These are phyloP conservation scores for Diaporthe sp. DNA, from an alignment of 2,329 filamentous ascomycete species.

Conservation along the genomic window DNA sequence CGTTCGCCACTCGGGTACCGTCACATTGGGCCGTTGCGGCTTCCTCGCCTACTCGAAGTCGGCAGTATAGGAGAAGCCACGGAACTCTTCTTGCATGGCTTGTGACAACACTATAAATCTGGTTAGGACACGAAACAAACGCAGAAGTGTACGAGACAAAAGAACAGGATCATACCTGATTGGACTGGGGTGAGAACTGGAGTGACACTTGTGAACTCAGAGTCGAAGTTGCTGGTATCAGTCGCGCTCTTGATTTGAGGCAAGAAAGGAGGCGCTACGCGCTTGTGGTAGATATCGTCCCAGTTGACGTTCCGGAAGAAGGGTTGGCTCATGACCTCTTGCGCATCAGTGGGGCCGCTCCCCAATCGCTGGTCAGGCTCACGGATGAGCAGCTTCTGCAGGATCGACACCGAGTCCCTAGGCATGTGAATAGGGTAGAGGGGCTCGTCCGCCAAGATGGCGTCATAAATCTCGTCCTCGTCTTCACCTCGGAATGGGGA, in stretches of 20 bases:
- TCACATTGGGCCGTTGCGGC: background rate
- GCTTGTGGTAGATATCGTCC: conserved; percentile 98
- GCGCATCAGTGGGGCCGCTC: conserved; percentile 94
- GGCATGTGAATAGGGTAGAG: conserved; percentile 99
- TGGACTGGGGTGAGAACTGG: conserved; percentile 97
- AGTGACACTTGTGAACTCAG: conserved; percentile 97
- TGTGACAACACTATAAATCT: conserved; percentile 82
- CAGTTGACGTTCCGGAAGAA: conserved; percentile 99
- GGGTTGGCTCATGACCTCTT: conserved; percentile 98
- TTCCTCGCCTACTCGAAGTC: conserved; percentile 75
- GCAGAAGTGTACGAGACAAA: background rate
- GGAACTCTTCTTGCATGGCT: conserved; percentile 99
- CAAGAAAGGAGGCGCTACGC: conserved; percentile 87
- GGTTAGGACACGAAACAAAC: conserved; percentile 23
- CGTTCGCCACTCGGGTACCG: background rate
- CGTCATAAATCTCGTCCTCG: conserved; percentile 99
- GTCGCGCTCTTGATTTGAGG: conserved; percentile 91
- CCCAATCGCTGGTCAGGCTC: conserved; percentile 94
- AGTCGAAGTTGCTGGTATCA: conserved; percentile 99
- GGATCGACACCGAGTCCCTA: conserved; percentile 94
- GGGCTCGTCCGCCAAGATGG: conserved; percentile 96
- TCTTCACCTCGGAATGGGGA: conserved; percentile 99
- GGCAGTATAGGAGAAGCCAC: conserved; percentile 96
- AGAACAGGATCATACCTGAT: conserved; percentile 75
- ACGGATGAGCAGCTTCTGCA: conserved; percentile 95